Base-by-base conservation (phyloP, 1,139 yeast genomes). In the Pichia terricola region DNA sequence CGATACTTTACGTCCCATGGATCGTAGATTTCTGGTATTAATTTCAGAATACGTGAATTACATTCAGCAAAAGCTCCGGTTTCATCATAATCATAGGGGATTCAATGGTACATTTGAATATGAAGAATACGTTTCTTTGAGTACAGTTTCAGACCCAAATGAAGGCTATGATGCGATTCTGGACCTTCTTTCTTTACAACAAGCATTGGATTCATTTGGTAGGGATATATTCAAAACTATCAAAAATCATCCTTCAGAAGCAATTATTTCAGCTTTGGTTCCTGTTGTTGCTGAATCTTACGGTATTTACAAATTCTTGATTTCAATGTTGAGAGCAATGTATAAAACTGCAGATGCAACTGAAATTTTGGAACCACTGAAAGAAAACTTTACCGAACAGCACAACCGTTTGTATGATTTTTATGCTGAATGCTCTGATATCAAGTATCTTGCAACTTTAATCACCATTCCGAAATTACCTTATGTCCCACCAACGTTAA, bases 91-190 rank as follows among this genome's bases (percentile, higher is more conserved):
- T 49, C 95, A 91, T 58, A 80, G 87, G 11, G 95, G 89, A 3
- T 91, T 89, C 66, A 89, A 85, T 59, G 97, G 97, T 26, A 88
- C 89, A 39, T 91, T 91, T 64, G 98, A 91, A 61, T 91, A 91
- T 59, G 95, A 88, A 61, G 98, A 91, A 60, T 91, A 89, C 59
- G 79, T 89, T 38, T 86, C 96, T 2, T 72, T 91, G 53, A 75
- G 88, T 49, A 81, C 89, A 3, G 94, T 87, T 35, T 82, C 86
- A 57, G 96, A 91, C 60, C 96, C 96, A 3, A 89, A 91, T 59
- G 96, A 88, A 65, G 97, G 97, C 5, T 91, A 85, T 60, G 96
- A 89, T 58, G 80, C 95, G 1, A 78, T 89, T 51, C 65, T 87
- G 52, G 96, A 87, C 60, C 69, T 91, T 56, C 82, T 88, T 88